Base-by-base conservation (phyloP, 75 land plant species). In the Cunninghamia lanceolata region DNA sequence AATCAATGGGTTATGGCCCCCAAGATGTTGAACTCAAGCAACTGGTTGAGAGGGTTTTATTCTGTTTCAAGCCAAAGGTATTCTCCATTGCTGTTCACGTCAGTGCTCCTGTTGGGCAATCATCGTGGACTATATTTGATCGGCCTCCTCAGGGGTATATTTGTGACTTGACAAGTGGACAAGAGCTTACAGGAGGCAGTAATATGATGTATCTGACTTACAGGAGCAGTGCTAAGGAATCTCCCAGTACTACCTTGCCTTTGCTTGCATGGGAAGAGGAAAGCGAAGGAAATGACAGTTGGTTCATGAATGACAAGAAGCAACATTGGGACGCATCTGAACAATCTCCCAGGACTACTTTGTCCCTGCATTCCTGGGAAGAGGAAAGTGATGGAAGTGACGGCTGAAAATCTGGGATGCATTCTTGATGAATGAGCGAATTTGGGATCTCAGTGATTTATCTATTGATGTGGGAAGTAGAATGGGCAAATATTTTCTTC, bases 31-130 rank as follows among this genome's bases (percentile, higher is more conserved):
- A 88, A 38, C 84, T 93, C 87, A 15, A 47, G 8, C 3, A 76
- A 0, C 66, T 94, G 39, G 79, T 93, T 1, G 90, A 83, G 38
- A 87, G 84, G 40, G 95, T 90, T 8, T 63, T 93, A 34, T 15
- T 54, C 21, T 91, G 92, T 73, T 94, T 94, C 86, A 82, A 87
- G 32, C 95, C 95, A 0, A 53, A 68, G 35, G 88, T 88, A 36
- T 93, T 93, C 84, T 89, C 90, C 47, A 82, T 93, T 53, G 88
- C 94, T n/a, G 4, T 94, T 7, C 89, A 89, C 50, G 73, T 86
- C 28, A 82, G 80, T 71, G 91, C 85, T 45, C 47, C 54, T 3
- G 28, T 34, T 46, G 74, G 36, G 13, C 35, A 11, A 6, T 42
- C 83, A 30, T 63, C 56, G 11, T 32, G 63, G 30, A 85, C 86